Evolutionary conservation across 495 filamentous ascomycete genomes (phyloP).

Genomic region (Aspergillus indologenus): DNA sequence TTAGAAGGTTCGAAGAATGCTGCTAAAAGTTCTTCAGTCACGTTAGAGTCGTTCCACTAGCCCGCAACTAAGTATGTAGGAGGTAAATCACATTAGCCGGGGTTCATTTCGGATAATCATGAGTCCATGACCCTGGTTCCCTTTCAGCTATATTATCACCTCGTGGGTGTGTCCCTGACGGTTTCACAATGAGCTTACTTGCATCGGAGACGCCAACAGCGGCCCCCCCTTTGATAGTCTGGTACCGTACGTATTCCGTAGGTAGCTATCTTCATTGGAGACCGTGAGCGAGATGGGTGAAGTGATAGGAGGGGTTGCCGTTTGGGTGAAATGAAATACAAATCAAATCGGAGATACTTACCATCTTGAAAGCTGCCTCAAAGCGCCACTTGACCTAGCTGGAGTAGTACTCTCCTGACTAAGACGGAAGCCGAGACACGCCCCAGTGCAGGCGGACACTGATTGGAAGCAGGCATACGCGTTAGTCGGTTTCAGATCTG

Average conservation of each 20-base stretch:
- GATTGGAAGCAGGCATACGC: slow-evolving; percentile 17
- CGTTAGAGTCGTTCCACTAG: neutral
- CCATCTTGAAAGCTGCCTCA: neutral
- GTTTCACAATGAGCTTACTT: neutral
- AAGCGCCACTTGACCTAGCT: too few species aligned
- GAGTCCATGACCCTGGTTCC: neutral
- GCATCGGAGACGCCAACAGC: neutral
- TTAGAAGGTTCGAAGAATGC: neutral
- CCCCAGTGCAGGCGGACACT: slow-evolving; percentile 7
- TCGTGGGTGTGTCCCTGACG: neutral
- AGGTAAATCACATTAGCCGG: neutral
- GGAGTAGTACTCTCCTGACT: neutral
- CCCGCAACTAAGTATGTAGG: neutral
- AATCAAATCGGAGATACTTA: neutral
- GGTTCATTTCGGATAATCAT: neutral
- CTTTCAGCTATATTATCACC: neutral
- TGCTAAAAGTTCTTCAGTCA: neutral
- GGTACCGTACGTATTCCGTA: too few species aligned
- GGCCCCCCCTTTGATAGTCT: neutral
- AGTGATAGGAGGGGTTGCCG: neutral
- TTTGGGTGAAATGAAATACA: too few species aligned
- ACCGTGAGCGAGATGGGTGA: neutral
- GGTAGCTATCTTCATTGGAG: too few species aligned
- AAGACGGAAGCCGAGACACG: slow-evolving; percentile 2
- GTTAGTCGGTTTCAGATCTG: slow-evolving; percentile 39